A percentile compares a stretch with the other conserved stretches of the same genome.
These are phyloP conservation scores for Amoeboaphelidium occidentale DNA, from an alignment of 371 early-diverging fungal species.

Conservation along the genomic window DNA sequence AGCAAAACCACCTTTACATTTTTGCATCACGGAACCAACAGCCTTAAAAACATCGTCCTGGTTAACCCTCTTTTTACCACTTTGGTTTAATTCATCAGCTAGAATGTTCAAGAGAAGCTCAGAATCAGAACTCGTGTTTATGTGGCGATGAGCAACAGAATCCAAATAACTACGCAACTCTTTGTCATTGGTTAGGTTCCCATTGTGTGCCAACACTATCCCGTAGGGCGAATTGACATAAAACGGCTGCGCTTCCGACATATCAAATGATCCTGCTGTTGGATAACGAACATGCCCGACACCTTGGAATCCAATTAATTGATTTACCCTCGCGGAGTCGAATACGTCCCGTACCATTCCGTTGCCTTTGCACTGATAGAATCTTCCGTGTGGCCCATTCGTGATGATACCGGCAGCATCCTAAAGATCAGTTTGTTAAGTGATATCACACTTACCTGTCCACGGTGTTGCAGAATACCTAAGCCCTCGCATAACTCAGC, in stretches of 20 bases:
- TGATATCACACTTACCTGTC: constrained; percentile 47
- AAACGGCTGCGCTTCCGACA: constrained; percentile 91
- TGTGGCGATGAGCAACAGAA: constrained; percentile 81
- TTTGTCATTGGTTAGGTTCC: constrained; percentile 77
- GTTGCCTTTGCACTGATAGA: constrained; percentile 91
- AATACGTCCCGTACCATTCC: constrained; percentile 95
- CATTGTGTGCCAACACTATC: constrained; percentile 89
- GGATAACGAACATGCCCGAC: constrained; percentile 94
- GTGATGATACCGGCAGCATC: constrained; percentile 96
- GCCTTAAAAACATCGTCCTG: constrained; percentile 89
- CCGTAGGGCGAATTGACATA: constrained; percentile 97
- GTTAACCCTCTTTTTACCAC: constrained; percentile 35
- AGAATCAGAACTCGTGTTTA: constrained; percentile 95
- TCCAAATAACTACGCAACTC: constrained; percentile 67
- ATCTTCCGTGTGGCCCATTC: constrained; percentile 76
- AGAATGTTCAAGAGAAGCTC: constrained; percentile 87
- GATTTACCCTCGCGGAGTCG: constrained; percentile 38
- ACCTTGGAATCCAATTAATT: constrained; percentile 63
- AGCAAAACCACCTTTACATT: constrained; percentile 76
- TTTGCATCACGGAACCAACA: constrained; percentile 46
- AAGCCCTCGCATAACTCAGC: constrained; percentile 74
- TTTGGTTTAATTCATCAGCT: constrained; percentile 26
- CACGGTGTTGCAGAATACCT: constrained; percentile 83
- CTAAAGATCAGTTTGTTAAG: constrained; percentile 17
- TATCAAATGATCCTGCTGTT: constrained; percentile 78